Conservation (phyloP, 1,284 basidiomycete genomes). For the Marasmius sp. region DNA sequence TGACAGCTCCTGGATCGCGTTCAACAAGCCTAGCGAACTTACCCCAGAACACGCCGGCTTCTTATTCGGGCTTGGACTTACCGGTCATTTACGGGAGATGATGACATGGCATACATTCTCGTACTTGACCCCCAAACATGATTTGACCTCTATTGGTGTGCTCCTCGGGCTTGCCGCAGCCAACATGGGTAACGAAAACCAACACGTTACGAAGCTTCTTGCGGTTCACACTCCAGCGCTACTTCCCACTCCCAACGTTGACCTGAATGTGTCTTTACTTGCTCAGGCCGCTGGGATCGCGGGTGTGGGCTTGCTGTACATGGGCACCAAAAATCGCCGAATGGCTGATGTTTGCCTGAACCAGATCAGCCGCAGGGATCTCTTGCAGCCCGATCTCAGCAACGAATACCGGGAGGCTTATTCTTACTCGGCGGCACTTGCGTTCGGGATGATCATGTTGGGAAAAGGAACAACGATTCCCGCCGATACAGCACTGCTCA, state of each 20-base stretch:
- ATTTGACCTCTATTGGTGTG: conserved; percentile 91
- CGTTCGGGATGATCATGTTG: conserved; percentile 96
- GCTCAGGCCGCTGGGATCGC: conserved; percentile 90
- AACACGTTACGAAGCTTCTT: conserved; percentile 86
- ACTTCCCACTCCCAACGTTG: conserved; percentile 83
- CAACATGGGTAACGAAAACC: conserved; percentile 86
- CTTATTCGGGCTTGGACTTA: conserved; percentile 89
- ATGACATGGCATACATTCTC: conserved; percentile 88
- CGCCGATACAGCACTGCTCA: conserved; percentile 71
- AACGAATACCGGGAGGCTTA: conserved; percentile 91
- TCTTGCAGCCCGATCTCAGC: conserved; percentile 78
- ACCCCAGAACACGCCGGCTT: conserved; percentile 95
- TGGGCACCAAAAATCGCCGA: conserved; percentile 83
- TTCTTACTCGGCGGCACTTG: conserved; percentile 84
- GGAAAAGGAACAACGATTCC: conserved; percentile 79
- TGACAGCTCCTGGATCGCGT: conserved; percentile 92
- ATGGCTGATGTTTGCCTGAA: conserved; percentile 91
- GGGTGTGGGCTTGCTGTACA: conserved; percentile 88
- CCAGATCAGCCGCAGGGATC: conserved; percentile 79
- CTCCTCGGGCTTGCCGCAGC: conserved; percentile 91
- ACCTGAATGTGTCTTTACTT: conserved; percentile 87
- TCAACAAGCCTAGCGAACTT: conserved; percentile 85
- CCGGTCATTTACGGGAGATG: conserved; percentile 87
- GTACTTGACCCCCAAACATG: conserved; percentile 94
- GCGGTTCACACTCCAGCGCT: conserved; percentile 93